phyloP scores from a whole-genome alignment of 768 basidiomycete genomes.

The Lyophyllum semitale region DNA sequence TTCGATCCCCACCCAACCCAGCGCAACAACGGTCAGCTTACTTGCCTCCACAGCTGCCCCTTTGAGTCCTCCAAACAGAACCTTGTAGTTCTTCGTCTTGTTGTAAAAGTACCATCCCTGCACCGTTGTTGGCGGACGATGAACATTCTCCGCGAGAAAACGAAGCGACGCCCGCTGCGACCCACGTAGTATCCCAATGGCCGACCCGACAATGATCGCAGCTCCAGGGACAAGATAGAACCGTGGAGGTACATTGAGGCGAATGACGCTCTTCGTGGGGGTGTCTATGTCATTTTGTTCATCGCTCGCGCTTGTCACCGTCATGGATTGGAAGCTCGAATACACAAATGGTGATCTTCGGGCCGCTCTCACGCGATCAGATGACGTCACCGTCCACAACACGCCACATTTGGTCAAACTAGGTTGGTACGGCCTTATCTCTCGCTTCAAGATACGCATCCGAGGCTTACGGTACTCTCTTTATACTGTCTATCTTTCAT shows the following conservation, averaged over 20 bases:
- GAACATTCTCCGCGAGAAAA: conserved; percentile 92
- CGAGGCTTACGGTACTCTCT: conserved; percentile 4
- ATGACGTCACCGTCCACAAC: neutral
- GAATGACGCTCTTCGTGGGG: conserved; percentile 11
- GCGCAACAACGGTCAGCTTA: conserved; percentile 42
- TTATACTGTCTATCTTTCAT: neutral
- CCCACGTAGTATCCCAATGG: conserved; percentile 74
- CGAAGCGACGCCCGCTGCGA: conserved; percentile 71
- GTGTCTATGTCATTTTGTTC: conserved; percentile 14
- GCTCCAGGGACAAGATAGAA: conserved; percentile 63
- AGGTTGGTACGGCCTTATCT: neutral
- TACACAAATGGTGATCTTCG: neutral
- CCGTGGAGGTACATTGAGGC: conserved; percentile 48
- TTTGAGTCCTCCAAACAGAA: conserved; percentile 72
- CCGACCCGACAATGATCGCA: conserved; percentile 61
- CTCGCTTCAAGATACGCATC: neutral
- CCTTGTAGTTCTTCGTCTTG: conserved; percentile 92
- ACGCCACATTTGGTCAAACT: neutral
- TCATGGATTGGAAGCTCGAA: conserved; percentile 7
- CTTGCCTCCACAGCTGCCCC: conserved; percentile 61
- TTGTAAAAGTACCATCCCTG: conserved; percentile 96
- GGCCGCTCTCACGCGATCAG: neutral
- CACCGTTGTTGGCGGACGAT: conserved; percentile 81
- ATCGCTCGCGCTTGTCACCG: conserved; percentile 2
- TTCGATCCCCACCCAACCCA: conserved; percentile 47